A percentile compares a stretch with the other conserved stretches of the same genome.
phyloP scores from a whole-genome alignment of 1,284 basidiomycete species.

The Tylopilus orsonianus region DNA sequence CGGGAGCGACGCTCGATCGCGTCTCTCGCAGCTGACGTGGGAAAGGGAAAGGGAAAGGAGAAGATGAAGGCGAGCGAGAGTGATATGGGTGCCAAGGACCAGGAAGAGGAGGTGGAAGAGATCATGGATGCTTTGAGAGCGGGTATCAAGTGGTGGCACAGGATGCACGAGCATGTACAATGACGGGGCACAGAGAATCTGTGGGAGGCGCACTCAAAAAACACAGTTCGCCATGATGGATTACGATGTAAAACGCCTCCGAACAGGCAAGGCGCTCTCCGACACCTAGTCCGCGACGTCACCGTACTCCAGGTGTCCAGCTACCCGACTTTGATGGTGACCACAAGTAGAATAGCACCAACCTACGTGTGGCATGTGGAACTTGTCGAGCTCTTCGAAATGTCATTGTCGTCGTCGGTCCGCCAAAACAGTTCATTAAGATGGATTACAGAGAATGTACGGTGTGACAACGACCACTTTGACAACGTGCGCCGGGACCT shows the following conservation, averaged over 20 bases:
- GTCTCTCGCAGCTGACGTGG: background rate
- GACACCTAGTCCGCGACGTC: too few species aligned
- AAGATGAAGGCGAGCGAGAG: background rate
- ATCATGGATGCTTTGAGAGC: slow-evolving; percentile 16
- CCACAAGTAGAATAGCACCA: too few species aligned
- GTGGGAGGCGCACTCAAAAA: too few species aligned
- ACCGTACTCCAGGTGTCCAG: too few species aligned
- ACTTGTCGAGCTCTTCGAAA: too few species aligned
- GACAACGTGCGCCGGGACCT: background rate
- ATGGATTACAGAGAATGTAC: background rate
- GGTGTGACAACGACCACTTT: background rate
- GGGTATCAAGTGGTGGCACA: slow-evolving; percentile 16
- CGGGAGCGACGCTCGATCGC: slow-evolving; percentile 14
- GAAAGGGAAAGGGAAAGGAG: background rate
- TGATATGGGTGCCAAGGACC: background rate
- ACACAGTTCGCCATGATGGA: too few species aligned
- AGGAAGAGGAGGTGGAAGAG: slow-evolving; percentile 14
- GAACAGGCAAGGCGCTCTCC: too few species aligned
- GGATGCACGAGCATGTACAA: background rate
- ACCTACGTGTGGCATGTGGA: too few species aligned
- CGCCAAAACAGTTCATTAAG: background rate
- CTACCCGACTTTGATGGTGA: too few species aligned
- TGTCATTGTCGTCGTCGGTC: too few species aligned
- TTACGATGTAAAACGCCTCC: too few species aligned
- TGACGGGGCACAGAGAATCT: too few species aligned